Percentiles rank a stretch among this genome's conserved stretches.
These are phyloP conservation scores for Coprinopsis strossmayeri DNA, from an alignment of 768 basidiomycete genomes.

Conservation along the genomic window DNA sequence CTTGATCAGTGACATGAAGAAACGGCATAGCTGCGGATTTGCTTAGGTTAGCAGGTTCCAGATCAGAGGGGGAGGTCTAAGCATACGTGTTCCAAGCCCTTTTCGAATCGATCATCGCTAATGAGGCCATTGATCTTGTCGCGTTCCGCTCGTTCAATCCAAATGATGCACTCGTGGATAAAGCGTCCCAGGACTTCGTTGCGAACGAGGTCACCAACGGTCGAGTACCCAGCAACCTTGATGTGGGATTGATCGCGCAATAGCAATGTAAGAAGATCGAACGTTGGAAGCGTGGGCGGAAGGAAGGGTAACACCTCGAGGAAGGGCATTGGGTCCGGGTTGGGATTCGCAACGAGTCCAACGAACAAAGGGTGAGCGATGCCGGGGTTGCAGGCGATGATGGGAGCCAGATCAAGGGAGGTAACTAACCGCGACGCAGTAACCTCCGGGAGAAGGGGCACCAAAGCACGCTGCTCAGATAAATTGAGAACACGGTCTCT, in stretches of 20 bases:
- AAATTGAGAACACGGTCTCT: constrained; percentile 68
- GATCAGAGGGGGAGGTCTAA: neutral
- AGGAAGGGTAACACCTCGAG: constrained; percentile 59
- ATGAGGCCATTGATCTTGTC: constrained; percentile 63
- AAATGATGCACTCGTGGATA: constrained; percentile 61
- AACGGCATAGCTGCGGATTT: constrained; percentile 65
- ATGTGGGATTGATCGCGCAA: constrained; percentile 54
- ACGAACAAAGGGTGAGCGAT: constrained; percentile 64
- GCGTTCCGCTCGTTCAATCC: constrained; percentile 63
- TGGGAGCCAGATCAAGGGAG: constrained; percentile 58
- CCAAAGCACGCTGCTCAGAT: constrained; percentile 64
- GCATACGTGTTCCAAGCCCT: constrained; percentile 66
- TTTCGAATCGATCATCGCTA: constrained; percentile 68
- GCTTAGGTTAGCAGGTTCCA: neutral
- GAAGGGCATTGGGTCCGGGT: constrained; percentile 41
- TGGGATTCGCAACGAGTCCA: constrained; percentile 42
- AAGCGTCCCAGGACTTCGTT: constrained; percentile 65
- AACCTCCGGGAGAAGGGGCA: constrained; percentile 32
- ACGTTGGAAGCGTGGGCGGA: constrained; percentile 66
- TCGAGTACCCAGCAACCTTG: constrained; percentile 37
- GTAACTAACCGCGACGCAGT: constrained; percentile 49
- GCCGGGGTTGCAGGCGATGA: constrained; percentile 62
- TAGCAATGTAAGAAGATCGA: constrained; percentile 66
- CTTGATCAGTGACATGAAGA: constrained; percentile 67
- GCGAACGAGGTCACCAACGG: constrained; percentile 59